phyloP scores from a whole-genome alignment of 2,329 filamentous ascomycete genomes.

The Trichophyton simii region DNA sequence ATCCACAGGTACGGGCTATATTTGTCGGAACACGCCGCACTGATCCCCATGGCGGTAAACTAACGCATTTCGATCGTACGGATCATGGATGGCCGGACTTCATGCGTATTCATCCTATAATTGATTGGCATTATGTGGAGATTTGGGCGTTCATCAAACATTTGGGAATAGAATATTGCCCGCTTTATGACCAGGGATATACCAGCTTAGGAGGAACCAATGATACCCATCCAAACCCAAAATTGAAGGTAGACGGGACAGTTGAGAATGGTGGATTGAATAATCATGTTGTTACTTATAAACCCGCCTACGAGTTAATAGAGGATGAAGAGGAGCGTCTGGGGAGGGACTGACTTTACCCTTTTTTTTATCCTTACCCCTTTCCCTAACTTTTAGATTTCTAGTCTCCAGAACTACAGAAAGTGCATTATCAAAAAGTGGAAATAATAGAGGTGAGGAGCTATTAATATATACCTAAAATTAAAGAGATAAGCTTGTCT shows the following conservation, averaged over 20 bases:
- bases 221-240: conserved; percentile 83
- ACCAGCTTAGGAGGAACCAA: conserved; percentile 82
- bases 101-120: conserved; percentile 86
- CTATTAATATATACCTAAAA: no score
- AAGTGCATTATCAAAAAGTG: no score
- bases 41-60: conserved; percentile 70
- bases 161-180: conserved; percentile 70
- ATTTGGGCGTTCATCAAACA: conserved; percentile 75
- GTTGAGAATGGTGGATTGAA: conserved; percentile 18
- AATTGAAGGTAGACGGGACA: conserved; percentile 35
- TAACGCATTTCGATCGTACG: conserved; percentile 76
- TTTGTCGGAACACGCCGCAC: conserved; percentile 82
- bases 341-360: conserved; percentile 48
- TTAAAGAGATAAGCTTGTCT: no score
- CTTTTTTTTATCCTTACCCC: background rate
- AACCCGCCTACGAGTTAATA: conserved; percentile 62
- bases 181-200: conserved; percentile 77
- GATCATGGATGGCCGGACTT: conserved; percentile 84
- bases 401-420: no score
- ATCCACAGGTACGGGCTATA: conserved; percentile 55
- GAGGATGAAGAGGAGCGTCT: conserved; percentile 67
- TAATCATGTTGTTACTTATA: conserved; percentile 35
- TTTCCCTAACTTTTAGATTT: background rate
- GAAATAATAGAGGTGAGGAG: no score
- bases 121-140: conserved; percentile 94